phyloP scores from a whole-genome alignment of 176 grass and related monocot genomes.

The Thalia dealbata region DNA sequence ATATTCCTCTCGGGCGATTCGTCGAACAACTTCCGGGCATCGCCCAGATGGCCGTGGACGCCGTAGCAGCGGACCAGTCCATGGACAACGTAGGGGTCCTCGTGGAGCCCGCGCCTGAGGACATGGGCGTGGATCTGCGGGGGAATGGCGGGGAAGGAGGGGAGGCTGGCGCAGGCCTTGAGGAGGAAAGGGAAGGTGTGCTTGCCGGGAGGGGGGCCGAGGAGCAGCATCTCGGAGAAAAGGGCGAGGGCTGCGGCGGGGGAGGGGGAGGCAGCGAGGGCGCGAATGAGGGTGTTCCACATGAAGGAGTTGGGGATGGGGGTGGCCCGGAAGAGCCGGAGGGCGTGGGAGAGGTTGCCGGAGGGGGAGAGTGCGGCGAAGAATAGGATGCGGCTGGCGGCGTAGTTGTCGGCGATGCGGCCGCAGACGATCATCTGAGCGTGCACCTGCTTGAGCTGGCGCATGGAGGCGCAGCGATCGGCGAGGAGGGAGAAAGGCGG shows the following conservation, averaged over 20 bases:
- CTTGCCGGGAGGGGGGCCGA: slow-evolving; percentile 12
- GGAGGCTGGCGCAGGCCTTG: slow-evolving; percentile 26
- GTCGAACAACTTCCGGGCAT: slow-evolving; percentile 33
- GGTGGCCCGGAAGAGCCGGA: slow-evolving; percentile 25
- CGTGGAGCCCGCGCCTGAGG: slow-evolving; percentile 18
- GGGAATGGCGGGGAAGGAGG: background rate
- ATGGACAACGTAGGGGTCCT: slow-evolving; percentile 33
- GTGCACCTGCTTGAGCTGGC: slow-evolving; percentile 26
- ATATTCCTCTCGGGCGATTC: slow-evolving; percentile 15
- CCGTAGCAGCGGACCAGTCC: slow-evolving; percentile 32
- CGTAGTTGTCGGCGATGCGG: slow-evolving; percentile 34
- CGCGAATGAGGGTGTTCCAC: slow-evolving; percentile 34
- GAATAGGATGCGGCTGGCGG: slow-evolving; percentile 28
- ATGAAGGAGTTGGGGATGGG: slow-evolving; percentile 34
- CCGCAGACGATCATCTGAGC: slow-evolving; percentile 38
- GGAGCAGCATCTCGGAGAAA: slow-evolving; percentile 3
- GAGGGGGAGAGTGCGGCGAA: slow-evolving; percentile 24
- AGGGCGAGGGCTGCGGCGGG: slow-evolving; percentile 24
- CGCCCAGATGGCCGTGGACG: background rate
- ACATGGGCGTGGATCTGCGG: slow-evolving; percentile 35
- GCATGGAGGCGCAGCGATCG: slow-evolving; percentile 17
- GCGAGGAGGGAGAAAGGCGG: slow-evolving; percentile 37
- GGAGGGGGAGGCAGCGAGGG: slow-evolving; percentile 25
- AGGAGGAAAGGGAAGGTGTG: slow-evolving; percentile 48
- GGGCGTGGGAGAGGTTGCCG: slow-evolving; percentile 22